Conservation (phyloP, 202 grass and related monocot species). For the Alloteropsis angusta region DNA sequence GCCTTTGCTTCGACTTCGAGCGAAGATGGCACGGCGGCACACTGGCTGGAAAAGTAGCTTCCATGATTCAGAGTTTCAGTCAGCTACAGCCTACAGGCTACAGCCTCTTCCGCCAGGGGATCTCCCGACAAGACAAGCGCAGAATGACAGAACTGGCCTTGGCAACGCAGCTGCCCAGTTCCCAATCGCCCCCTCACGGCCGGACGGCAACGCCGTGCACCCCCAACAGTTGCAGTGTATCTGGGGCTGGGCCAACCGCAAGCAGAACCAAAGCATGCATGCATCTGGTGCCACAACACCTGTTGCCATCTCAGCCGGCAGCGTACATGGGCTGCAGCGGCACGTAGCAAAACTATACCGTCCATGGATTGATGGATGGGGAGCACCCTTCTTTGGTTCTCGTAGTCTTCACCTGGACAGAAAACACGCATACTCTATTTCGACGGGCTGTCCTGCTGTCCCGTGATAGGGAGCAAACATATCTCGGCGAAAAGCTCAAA, state of each 20-base stretch:
- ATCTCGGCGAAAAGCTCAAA: not conserved
- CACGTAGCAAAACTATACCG: not conserved
- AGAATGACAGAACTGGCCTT: not conserved
- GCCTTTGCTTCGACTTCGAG: not conserved
- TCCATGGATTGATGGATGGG: not conserved
- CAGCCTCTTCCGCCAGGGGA: not conserved
- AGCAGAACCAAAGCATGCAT: not conserved
- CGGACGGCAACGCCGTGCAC: not conserved
- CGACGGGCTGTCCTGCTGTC: not conserved
- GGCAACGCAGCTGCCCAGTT: not conserved
- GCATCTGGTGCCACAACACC: not conserved
- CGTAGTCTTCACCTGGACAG: not conserved
- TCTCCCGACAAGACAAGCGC: not conserved
- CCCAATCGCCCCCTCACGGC: not conserved
- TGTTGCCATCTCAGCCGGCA: slow-evolving; percentile 1
- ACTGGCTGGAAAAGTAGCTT: not conserved
- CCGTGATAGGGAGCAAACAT: not conserved
- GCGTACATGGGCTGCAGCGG: slow-evolving; percentile 15
- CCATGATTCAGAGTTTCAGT: not conserved
- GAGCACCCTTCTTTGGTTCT: not conserved
- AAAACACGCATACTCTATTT: not conserved
- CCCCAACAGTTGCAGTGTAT: not conserved
- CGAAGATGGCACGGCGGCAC: not conserved
- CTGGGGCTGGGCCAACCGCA: not conserved
- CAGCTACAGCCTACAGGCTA: not conserved